phyloP scores from a whole-genome alignment of 2,329 filamentous ascomycete genomes.

The Colletotrichum sp. region DNA sequence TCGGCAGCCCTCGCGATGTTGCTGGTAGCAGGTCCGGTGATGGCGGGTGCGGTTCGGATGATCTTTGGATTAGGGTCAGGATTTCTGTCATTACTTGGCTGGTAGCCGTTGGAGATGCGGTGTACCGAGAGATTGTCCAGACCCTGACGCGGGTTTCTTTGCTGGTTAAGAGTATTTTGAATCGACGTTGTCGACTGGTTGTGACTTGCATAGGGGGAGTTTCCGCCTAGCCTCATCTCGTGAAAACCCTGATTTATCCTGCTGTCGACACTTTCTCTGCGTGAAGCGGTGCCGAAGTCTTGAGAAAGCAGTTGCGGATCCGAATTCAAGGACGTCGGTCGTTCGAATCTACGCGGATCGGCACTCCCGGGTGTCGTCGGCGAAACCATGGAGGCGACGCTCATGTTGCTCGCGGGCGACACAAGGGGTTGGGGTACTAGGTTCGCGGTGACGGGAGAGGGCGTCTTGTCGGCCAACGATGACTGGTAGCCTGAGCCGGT shows the following conservation, averaged over 20 bases:
- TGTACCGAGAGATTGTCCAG: constrained; percentile 59
- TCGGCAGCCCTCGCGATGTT: constrained; percentile 74
- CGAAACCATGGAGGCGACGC: constrained; percentile 69
- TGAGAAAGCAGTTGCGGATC: constrained; percentile 31
- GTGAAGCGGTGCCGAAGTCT: constrained; percentile 53
- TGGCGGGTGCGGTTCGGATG: constrained; percentile 73
- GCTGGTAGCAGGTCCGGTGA: constrained; percentile 71
- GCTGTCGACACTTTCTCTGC: constrained; percentile 81
- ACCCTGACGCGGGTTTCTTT: constrained; percentile 62
- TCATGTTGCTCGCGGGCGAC: constrained; percentile 67
- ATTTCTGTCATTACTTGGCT: constrained; percentile 63
- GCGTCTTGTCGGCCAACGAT: constrained; percentile 63
- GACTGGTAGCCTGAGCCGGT: constrained; percentile 53
- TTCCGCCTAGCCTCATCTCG: constrained; percentile 70
- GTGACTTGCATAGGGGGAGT: constrained; percentile 76
- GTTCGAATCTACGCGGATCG: constrained; percentile 49
- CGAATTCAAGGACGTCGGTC: constrained; percentile 41
- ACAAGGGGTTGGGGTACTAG: constrained; percentile 56
- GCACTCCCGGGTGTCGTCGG: constrained; percentile 54
- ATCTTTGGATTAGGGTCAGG: constrained; percentile 57
- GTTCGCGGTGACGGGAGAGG: constrained; percentile 61
- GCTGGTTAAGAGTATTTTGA: constrained; percentile 72
- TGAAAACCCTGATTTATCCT: constrained; percentile 75
- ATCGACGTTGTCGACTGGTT: constrained; percentile 80
- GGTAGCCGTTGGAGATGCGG: constrained; percentile 69